Conservation (phyloP, 495 filamentous ascomycete genomes). For the Lophium mytilinum region DNA sequence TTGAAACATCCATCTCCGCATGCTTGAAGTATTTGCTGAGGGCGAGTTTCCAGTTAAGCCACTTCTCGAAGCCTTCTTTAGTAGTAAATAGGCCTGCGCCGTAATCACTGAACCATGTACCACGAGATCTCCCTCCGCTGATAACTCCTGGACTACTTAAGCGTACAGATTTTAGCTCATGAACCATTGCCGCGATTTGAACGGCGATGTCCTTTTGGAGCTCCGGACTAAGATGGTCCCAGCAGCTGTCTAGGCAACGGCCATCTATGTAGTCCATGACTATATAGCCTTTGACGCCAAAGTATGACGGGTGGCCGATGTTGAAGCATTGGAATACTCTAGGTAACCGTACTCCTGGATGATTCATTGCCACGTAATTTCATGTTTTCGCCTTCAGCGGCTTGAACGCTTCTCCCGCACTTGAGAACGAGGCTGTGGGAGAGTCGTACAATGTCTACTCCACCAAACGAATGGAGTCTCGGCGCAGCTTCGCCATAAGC, state of each 20-base stretch:
- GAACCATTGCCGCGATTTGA: constrained; percentile 3
- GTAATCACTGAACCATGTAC: constrained; percentile 7
- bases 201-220: constrained; percentile 8
- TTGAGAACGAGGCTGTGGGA: not conserved
- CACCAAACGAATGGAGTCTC: not conserved
- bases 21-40: constrained; percentile 5
- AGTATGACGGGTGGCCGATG: constrained; percentile 4
- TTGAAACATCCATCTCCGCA: constrained; percentile 2
- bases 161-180: constrained; percentile 5
- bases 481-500: not conserved
- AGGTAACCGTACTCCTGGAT: not conserved
- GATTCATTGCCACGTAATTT: not conserved
- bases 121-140: constrained; percentile 6
- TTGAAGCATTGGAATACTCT: constrained; percentile 2
- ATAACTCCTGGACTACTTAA: constrained; percentile 4
- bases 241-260: constrained; percentile 5
- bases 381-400: not conserved
- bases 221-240: constrained; percentile 5
- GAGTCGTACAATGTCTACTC: not conserved
- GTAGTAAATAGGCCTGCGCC: constrained; percentile 7
- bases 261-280: constrained; percentile 12
- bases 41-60: constrained; percentile 9
- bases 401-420: not conserved
- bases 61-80: constrained; percentile 8
- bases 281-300: constrained; percentile 10